These are phyloP conservation scores for Huntiella bhutanensis DNA, from an alignment of 2,329 filamentous ascomycete species.

Conservation along the genomic window DNA sequence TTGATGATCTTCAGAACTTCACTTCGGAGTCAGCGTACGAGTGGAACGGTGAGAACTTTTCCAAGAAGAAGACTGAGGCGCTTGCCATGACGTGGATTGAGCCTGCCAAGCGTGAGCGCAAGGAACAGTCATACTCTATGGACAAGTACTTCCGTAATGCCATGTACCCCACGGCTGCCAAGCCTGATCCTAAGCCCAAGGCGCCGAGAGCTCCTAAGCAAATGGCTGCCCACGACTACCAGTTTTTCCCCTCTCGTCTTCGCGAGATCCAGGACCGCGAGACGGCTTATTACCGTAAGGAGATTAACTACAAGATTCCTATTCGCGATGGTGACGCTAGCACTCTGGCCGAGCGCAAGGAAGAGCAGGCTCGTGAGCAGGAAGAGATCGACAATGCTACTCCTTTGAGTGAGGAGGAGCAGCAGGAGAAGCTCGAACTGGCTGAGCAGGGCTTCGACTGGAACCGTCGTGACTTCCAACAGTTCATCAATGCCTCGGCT, in stretches of 20 bases:
- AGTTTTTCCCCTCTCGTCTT: conserved; percentile 78
- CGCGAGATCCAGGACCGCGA: conserved; percentile 87
- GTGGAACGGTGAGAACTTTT: conserved; percentile 96
- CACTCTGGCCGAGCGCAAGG: conserved; percentile 68
- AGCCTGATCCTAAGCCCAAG: conserved; percentile 78
- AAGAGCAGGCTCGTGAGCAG: conserved; percentile 73
- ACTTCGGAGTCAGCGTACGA: conserved; percentile 94
- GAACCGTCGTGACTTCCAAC: conserved; percentile 96
- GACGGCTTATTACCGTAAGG: conserved; percentile 87
- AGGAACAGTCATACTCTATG: conserved; percentile 95
- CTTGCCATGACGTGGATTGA: conserved; percentile 85
- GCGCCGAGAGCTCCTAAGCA: conserved; percentile 92
- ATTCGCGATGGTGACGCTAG: conserved; percentile 77
- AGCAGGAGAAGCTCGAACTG: conserved; percentile 65
- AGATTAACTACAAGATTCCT: conserved; percentile 91
- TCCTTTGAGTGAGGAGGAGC: conserved; percentile 74
- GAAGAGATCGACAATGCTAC: conserved; percentile 83
- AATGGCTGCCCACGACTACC: conserved; percentile 80
- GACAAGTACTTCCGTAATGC: conserved; percentile 96
- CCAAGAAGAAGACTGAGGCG: conserved; percentile 77
- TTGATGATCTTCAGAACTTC: conserved; percentile 95
- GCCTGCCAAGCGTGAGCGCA: conserved; percentile 91
- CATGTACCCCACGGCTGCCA: conserved; percentile 53
- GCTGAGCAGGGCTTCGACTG: conserved; percentile 81
- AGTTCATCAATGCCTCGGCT: conserved; percentile 89